Evolutionary conservation across 768 basidiomycete genomes (phyloP), one percentile per base, ranked within the genome.

Genomic region (Auriscalpium orientale): DNA sequence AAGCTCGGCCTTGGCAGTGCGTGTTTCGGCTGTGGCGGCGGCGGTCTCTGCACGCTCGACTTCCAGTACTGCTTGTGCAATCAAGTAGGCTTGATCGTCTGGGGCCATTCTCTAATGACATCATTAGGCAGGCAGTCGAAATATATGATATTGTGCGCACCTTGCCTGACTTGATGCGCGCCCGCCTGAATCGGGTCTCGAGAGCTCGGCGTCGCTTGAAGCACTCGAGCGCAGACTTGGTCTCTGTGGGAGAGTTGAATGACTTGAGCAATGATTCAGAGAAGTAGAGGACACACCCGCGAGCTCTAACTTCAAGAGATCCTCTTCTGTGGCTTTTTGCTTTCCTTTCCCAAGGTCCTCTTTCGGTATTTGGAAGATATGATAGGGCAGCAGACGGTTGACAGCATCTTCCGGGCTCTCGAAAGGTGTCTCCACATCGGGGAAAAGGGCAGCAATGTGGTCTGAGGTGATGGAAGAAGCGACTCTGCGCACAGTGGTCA

Each of bases 331-430:
- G 3, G 80, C 85, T 62, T 80, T 88, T 56, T 74, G 76, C 66
- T 88, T 88, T 49, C 66, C 45, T 21, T 43, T 56, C 6, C 71
- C 67, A 60, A 89, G 61, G 60, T 92, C 90, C 46, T 85, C 83
- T 55, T 70, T 70, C 0, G 89, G 89, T 57, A 89, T 85, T 59
- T 86, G 86, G 60, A 85, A 89, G 50, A 91, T 70, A 64, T 92
- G 90, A 63, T 89, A 91, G 0, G 90, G 89, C 20, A 91, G 72
- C 20, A 92, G 74, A 50, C 89, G 79, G n/a, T 80, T 77, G 21
- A 90, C 74, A 3, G 76, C 84, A 65, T 92, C 90, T 6, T 70
- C 64, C 9, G 74, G 68, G 62, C 88, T 82, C 13, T 63, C 58
- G 62, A 92, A 92, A 2, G 89, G 84, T 1, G 81, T 76, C 50